Base-by-base conservation (phyloP, 2,329 filamentous ascomycete genomes). In the Sporothrix protearum region DNA sequence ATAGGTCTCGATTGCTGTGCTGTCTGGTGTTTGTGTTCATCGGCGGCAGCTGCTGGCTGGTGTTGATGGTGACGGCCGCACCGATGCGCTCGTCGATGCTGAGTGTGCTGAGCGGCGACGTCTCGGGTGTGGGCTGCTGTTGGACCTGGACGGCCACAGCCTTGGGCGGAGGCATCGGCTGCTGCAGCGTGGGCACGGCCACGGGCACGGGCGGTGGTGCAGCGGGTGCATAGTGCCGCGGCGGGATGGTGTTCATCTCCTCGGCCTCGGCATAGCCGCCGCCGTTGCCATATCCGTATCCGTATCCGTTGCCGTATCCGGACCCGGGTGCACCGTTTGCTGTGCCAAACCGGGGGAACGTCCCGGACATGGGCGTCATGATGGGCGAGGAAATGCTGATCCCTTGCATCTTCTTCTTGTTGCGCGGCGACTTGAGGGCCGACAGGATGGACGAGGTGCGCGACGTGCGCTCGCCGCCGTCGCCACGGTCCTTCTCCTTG, bases 371-470 rank as follows among this genome's bases (percentile, higher is more conserved):
- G 16, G 88, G 88, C 9, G 88, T 90, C 83, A 88, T 86, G 75
- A 91, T 88, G 68, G 88, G 88, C 0, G 88, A 89, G 14, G 88
- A 90, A 76, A 91, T 91, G 77, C 78, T 85, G 74, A 90, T 79
- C 25, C 82, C 85, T 76, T 83, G 85, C 69, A 81, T 79, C 73
- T 83, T 87, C 80, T 84, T 86, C 80, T 84, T 86, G 74, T 82
- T 85, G 74, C 82, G 83, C 6, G 88, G 88, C 22, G 88, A 90
- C 74, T 85, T 86, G 71, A 91, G 82, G n/a, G 85, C 85, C 2
- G 87, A 88, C 69, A 90, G 80, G 72, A 90, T 81, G 14, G 88
- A 88, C 2, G 87, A 88, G 10, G 86, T 80, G 73, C 85, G 84
- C 30, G 88, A 90, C 76, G 81, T 80, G 79, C 84, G 86, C 72